These are phyloP conservation scores for Dothideomycetes sp. DNA, from an alignment of 2,329 filamentous ascomycete genomes.

Conservation along the genomic window DNA sequence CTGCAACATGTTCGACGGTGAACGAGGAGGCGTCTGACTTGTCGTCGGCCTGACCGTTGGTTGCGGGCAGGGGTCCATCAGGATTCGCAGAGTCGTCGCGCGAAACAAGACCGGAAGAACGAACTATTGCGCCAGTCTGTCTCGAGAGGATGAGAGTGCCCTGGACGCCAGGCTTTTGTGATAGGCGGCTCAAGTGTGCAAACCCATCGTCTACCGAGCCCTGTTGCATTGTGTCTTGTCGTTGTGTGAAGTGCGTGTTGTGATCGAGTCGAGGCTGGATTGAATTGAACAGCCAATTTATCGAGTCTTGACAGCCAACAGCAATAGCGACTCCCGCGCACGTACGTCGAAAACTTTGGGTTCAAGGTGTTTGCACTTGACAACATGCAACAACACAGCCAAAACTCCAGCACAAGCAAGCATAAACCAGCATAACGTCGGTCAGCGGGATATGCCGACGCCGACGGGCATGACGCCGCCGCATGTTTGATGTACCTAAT, in stretches of 20 bases:
- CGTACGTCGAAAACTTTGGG: too few species aligned
- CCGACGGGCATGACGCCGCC: too few species aligned
- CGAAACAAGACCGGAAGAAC: constrained; percentile 61
- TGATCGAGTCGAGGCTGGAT: background rate
- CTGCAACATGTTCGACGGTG: constrained; percentile 63
- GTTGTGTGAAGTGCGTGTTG: background rate
- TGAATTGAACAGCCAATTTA: background rate
- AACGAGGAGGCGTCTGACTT: constrained; percentile 29
- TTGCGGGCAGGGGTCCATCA: constrained; percentile 25
- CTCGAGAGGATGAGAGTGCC: constrained; percentile 69
- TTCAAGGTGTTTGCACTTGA: constrained; percentile 7
- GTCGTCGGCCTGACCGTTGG: constrained; percentile 18
- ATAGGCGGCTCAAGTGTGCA: constrained; percentile 57
- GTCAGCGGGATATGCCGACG: too few species aligned
- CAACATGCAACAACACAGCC: background rate
- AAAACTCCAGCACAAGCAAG: too few species aligned
- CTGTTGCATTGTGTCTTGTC: constrained; percentile 4
- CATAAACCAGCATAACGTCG: too few species aligned
- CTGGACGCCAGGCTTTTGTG: constrained; percentile 70
- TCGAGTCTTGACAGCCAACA: background rate
- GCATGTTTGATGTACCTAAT: too few species aligned
- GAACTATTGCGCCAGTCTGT: constrained; percentile 62
- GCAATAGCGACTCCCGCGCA: too few species aligned
- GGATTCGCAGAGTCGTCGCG: constrained; percentile 44
- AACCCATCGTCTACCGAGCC: constrained; percentile 46